Evolutionary conservation across 306 rosid species (phyloP).

Genomic region (Malus sylvestris): DNA sequence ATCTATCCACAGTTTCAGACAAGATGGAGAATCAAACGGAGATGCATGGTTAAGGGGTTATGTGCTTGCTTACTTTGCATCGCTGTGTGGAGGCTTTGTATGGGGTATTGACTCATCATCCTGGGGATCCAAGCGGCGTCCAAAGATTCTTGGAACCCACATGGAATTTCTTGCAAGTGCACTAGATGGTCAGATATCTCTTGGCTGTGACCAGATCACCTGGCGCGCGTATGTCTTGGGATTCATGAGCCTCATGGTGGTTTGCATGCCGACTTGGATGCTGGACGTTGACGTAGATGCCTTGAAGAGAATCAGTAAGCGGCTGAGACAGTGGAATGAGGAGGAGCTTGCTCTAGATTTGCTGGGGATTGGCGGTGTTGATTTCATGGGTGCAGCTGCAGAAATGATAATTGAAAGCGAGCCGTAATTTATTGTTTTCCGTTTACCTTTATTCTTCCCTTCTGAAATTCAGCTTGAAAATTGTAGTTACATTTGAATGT

Average conservation of each 20-base stretch:
- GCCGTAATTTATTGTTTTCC: constrained; percentile 15
- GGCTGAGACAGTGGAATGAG: constrained; percentile 69
- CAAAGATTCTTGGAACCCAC: constrained; percentile 62
- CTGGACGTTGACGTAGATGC: constrained; percentile 65
- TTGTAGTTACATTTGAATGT: neutral
- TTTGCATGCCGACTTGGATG: constrained; percentile 79
- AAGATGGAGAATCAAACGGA: constrained; percentile 51
- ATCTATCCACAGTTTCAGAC: constrained; percentile 57
- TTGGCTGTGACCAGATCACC: constrained; percentile 69
- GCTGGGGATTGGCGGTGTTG: constrained; percentile 62
- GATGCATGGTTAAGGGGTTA: constrained; percentile 71
- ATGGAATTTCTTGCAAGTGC: constrained; percentile 85
- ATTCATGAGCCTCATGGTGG: constrained; percentile 77
- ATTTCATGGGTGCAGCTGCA: constrained; percentile 81
- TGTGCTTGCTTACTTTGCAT: constrained; percentile 76
- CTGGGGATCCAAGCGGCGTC: constrained; percentile 68
- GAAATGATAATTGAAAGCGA: constrained; percentile 59
- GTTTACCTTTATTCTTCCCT: neutral
- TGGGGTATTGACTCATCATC: constrained; percentile 92
- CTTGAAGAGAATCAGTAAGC: constrained; percentile 67
- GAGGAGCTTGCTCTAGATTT: constrained; percentile 81
- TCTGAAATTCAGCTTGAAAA: neutral
- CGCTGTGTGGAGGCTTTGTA: constrained; percentile 70
- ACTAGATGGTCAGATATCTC: constrained; percentile 77
- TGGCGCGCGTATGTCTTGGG: constrained; percentile 83